Evolutionary conservation across 2,329 filamentous ascomycete species (phyloP).

Genomic region (Colletotrichum sp.): DNA sequence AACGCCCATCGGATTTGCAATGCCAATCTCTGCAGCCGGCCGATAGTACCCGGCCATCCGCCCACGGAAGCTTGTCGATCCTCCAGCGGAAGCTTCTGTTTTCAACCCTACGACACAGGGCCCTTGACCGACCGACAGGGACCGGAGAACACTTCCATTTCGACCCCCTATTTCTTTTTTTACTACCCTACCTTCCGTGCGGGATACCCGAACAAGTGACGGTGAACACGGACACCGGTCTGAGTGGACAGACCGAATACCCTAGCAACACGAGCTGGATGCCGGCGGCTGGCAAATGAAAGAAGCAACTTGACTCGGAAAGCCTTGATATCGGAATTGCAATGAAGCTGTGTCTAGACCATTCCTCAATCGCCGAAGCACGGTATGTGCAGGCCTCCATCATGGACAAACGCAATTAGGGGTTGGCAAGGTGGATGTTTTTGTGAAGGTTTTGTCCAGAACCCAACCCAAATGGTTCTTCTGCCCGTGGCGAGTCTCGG

Average conservation of each 20-base stretch:
- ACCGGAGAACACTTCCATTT: neutral
- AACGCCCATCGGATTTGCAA: neutral
- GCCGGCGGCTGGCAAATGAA: neutral
- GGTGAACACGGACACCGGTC: neutral
- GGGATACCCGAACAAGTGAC: neutral
- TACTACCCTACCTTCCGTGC: neutral
- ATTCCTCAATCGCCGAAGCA: neutral
- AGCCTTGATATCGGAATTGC: neutral
- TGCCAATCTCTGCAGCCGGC: neutral
- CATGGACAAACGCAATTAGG: neutral
- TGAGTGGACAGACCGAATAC: neutral
- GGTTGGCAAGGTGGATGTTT: neutral
- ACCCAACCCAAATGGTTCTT: neutral
- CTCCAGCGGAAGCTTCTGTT: neutral
- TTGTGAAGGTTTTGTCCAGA: neutral
- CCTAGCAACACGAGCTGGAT: neutral
- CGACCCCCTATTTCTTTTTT: neutral
- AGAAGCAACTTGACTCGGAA: neutral
- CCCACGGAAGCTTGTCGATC: neutral
- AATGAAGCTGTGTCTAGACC: neutral
- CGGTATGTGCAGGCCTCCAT: neutral
- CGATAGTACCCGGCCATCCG: neutral
- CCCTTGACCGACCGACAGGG: neutral
- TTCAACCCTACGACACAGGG: neutral
- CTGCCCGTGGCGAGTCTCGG: neutral